phyloP scores from a whole-genome alignment of 192 early-diverging fungal species.

The Backusella sp. region DNA sequence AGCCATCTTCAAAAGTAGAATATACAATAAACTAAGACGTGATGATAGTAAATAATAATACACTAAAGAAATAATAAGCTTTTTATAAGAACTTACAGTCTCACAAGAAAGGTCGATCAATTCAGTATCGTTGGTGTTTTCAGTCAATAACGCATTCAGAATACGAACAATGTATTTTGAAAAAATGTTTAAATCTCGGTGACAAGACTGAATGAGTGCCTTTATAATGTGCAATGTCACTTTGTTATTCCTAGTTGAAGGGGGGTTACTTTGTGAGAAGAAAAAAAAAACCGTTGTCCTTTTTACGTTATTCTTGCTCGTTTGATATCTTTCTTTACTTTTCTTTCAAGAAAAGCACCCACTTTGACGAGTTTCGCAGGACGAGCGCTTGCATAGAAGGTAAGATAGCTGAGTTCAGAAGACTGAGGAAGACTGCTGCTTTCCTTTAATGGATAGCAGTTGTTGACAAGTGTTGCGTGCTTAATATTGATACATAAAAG shows the following conservation, averaged over 20 bases:
- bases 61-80: too few species aligned
- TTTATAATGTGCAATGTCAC: slow-evolving; percentile 77
- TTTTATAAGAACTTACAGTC: slow-evolving; percentile 42
- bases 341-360: slow-evolving; percentile 76
- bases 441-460: slow-evolving; percentile 61
- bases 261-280: not conserved
- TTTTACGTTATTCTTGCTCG: slow-evolving; percentile 62
- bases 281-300: too few species aligned
- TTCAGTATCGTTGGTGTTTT: slow-evolving; percentile 53
- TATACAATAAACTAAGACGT: slow-evolving; percentile 62
- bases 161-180: slow-evolving; percentile 76
- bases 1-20: slow-evolving; percentile 66
- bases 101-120: slow-evolving; percentile 57
- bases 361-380: slow-evolving; percentile 91
- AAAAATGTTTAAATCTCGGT: slow-evolving; percentile 77
- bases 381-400: slow-evolving; percentile 85
- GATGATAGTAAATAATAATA: not conserved
- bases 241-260: slow-evolving; percentile 53
- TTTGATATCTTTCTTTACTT: slow-evolving; percentile 62
- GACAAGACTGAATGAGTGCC: slow-evolving; percentile 68
- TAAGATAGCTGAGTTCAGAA: slow-evolving; percentile 80
- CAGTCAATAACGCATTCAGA: slow-evolving; percentile 51
- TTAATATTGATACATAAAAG: slow-evolving; percentile 53
- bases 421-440: slow-evolving; percentile 72
- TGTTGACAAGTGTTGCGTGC: slow-evolving; percentile 76